These are phyloP conservation scores for Trichoderma parareesei DNA, from an alignment of 495 filamentous ascomycete genomes.

Conservation along the genomic window DNA sequence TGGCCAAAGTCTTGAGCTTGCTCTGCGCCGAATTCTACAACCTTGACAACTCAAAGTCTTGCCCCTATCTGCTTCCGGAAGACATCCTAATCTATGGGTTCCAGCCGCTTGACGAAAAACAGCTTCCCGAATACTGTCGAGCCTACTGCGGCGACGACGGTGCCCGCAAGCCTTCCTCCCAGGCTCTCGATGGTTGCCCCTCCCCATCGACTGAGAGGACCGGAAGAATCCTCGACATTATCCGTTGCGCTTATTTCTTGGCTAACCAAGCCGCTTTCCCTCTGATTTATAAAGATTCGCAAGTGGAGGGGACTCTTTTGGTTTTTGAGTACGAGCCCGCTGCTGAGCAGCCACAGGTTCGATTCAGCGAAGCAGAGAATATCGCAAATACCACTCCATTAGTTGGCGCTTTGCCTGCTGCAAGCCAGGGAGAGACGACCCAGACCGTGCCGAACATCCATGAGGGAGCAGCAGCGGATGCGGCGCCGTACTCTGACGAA, in stretches of 20 bases:
- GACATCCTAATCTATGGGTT: constrained; percentile 72
- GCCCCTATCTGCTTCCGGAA: constrained; percentile 65
- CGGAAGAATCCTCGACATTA: constrained; percentile 27
- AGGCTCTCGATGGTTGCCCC: not conserved
- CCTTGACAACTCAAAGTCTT: not conserved
- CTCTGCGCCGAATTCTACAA: constrained; percentile 24
- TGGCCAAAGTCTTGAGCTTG: constrained; percentile 2
- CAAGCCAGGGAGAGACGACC: too few relatives aligned
- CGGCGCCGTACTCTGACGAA: not conserved
- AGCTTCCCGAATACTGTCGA: constrained; percentile 16
- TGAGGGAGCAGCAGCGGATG: not conserved
- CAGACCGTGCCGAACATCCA: not conserved
- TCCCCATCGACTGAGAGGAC: constrained; percentile 17
- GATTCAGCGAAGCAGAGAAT: not conserved
- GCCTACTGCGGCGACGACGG: constrained; percentile 27
- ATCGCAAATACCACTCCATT: not conserved
- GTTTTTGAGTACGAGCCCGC: constrained; percentile 1
- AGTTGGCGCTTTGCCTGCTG: not conserved
- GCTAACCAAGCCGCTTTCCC: constrained; percentile 19
- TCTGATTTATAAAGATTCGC: not conserved
- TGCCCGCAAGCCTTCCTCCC: not conserved
- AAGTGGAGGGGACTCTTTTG: not conserved
- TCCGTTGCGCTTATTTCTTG: constrained; percentile 26
- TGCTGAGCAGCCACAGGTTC: not conserved
- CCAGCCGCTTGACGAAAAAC: constrained; percentile 49